Evolutionary conservation across 192 early-diverging fungal genomes (phyloP).

Genomic region (Linnemannia schmuckeri): DNA sequence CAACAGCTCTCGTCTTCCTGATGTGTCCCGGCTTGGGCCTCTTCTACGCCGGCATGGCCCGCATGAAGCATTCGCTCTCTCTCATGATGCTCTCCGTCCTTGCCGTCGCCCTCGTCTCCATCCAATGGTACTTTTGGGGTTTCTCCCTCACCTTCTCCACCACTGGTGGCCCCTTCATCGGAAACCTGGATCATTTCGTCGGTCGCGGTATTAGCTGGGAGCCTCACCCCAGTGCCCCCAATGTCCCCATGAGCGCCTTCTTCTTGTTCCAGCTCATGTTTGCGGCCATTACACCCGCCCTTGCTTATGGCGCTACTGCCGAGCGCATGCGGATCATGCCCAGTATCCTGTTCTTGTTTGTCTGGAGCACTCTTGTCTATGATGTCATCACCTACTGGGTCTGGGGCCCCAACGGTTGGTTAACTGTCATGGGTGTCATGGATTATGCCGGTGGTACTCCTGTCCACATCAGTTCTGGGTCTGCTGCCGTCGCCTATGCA

Average conservation of each 20-base stretch:
- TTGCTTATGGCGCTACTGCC: constrained; percentile 78
- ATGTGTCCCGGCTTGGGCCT: constrained; percentile 84
- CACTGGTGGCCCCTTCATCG: constrained; percentile 79
- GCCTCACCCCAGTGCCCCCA: constrained; percentile 69
- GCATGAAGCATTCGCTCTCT: constrained; percentile 84
- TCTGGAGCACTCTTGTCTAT: constrained; percentile 81
- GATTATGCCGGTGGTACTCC: constrained; percentile 94
- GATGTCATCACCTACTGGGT: constrained; percentile 85
- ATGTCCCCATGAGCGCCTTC: constrained; percentile 73
- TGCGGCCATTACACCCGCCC: constrained; percentile 78
- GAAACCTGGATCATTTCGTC: constrained; percentile 73
- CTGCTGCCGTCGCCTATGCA: constrained; percentile 85
- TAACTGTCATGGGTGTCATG: constrained; percentile 76
- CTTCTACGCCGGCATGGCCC: constrained; percentile 84
- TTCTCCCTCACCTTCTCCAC: constrained; percentile 79
- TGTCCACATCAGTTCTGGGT: constrained; percentile 86
- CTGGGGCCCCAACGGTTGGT: constrained; percentile 87
- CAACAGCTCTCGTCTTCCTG: constrained; percentile 77
- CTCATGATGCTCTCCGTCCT: constrained; percentile 80
- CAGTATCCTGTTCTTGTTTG: constrained; percentile 72
- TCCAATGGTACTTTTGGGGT: constrained; percentile 83
- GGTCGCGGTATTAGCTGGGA: constrained; percentile 69
- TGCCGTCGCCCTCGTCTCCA: constrained; percentile 76
- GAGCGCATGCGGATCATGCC: constrained; percentile 82
- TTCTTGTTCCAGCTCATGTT: constrained; percentile 88